These are phyloP conservation scores for Globisporangium irregulare DNA, from an alignment of 352 stramenopile genomes.

Conservation along the genomic window DNA sequence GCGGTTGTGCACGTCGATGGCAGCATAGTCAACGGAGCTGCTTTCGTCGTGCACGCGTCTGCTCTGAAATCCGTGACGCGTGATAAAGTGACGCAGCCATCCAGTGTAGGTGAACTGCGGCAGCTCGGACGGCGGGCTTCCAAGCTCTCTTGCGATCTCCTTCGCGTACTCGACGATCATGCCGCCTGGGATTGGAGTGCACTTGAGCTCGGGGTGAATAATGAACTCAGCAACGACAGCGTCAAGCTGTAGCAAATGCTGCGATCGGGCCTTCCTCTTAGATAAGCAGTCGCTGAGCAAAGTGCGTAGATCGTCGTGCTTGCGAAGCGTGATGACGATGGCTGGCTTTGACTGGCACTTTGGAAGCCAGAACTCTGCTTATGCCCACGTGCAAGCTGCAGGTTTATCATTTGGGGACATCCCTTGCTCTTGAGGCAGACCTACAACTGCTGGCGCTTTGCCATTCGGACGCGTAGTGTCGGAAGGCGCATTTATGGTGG, in stretches of 20 bases:
- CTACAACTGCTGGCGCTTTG: neutral
- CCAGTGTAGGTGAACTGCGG: too few species aligned
- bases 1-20: too few species aligned
- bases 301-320: neutral
- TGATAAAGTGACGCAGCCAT: too few species aligned
- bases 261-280: neutral
- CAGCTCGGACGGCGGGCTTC: too few species aligned
- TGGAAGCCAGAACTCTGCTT: neutral
- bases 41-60: too few species aligned
- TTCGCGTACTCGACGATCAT: too few species aligned
- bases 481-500: too few species aligned
- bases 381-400: neutral
- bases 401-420: neutral
- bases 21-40: too few species aligned
- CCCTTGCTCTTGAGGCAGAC: neutral
- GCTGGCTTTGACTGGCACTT: neutral
- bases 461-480: neutral
- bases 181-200: neutral
- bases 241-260: neutral
- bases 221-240: neutral
- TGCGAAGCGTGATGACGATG: neutral
- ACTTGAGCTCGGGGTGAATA: neutral
- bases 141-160: too few species aligned
- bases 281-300: neutral
- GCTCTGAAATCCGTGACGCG: too few species aligned